Conservation (phyloP, 768 basidiomycete species). For the Wakefieldia striispora region DNA sequence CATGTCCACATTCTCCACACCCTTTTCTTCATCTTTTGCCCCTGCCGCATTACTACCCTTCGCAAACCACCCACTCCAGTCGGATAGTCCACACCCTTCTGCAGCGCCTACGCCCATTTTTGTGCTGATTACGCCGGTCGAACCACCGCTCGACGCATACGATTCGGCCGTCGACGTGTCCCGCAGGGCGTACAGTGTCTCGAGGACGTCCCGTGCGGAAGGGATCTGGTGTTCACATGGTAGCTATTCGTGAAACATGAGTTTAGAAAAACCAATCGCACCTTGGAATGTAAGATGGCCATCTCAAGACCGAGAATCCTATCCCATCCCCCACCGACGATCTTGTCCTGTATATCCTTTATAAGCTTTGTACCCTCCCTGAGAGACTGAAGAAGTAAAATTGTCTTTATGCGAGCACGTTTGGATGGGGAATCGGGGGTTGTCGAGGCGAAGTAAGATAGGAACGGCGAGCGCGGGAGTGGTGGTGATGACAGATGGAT, state of each 20-base stretch:
- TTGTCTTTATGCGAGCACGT: conserved; percentile 64
- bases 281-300: conserved; percentile 80
- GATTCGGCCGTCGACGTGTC: conserved; percentile 80
- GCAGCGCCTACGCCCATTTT: conserved; percentile 48
- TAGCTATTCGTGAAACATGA: not conserved
- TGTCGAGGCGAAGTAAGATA: conserved; percentile 78
- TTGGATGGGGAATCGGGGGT: conserved; percentile 79
- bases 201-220: conserved; percentile 47
- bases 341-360: conserved; percentile 19
- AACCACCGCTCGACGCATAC: conserved; percentile 81
- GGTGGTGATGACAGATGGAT: conserved; percentile 1
- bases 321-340: conserved; percentile 30
- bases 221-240: conserved; percentile 4
- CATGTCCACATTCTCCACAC: conserved; percentile 50
- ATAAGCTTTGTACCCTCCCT: conserved; percentile 15
- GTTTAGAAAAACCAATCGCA: conserved; percentile 23
- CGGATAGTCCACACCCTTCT: conserved; percentile 49
- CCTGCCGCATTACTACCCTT: conserved; percentile 50
- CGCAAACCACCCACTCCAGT: conserved; percentile 32
- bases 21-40: conserved; percentile 37
- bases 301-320: conserved; percentile 67
- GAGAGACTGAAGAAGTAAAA: conserved; percentile 68
- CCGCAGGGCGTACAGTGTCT: conserved; percentile 61
- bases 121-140: conserved; percentile 57
- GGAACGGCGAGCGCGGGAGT: conserved; percentile 23